These are phyloP conservation scores for Pichia thaimueangensis DNA, from an alignment of 805 yeast genomes.

Conservation along the genomic window DNA sequence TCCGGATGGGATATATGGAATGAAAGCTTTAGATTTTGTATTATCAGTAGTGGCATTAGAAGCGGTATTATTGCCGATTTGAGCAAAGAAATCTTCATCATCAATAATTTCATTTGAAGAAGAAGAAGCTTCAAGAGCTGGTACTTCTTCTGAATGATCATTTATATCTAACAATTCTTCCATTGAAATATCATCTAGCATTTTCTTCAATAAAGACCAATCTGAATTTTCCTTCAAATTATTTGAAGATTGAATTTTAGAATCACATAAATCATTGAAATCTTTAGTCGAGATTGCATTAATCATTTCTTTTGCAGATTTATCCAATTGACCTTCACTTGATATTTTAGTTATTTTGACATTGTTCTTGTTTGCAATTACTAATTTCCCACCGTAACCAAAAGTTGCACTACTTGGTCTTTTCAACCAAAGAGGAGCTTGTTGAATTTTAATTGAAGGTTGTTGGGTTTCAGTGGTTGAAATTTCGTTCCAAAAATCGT, in stretches of 20 bases:
- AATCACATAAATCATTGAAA: slow-evolving; percentile 47
- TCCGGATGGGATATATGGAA: slow-evolving; percentile 54
- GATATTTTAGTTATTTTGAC: slow-evolving; percentile 29
- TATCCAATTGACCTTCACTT: slow-evolving; percentile 30
- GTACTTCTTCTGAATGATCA: background rate
- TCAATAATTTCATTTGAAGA: slow-evolving; percentile 19
- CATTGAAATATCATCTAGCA: slow-evolving; percentile 32
- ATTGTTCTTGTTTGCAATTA: slow-evolving; percentile 34
- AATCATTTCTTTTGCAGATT: slow-evolving; percentile 37
- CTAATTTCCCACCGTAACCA: slow-evolving; percentile 92
- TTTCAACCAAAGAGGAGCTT: slow-evolving; percentile 87
- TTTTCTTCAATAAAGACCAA: slow-evolving; percentile 56
- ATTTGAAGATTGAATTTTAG: slow-evolving; percentile 36
- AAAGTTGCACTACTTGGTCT: slow-evolving; percentile 70
- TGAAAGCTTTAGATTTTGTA: too few species aligned
- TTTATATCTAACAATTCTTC: slow-evolving; percentile 4
- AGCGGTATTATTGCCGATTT: slow-evolving; percentile 18
- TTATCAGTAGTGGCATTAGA: slow-evolving; percentile 8
- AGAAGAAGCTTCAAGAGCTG: slow-evolving; percentile 15
- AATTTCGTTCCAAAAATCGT: slow-evolving; percentile 81
- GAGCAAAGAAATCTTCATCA: slow-evolving; percentile 37
- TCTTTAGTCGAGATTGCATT: slow-evolving; percentile 53
- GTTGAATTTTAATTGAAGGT: slow-evolving; percentile 63
- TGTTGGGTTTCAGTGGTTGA: slow-evolving; percentile 63
- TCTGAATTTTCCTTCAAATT: slow-evolving; percentile 35